Conservation (phyloP, 2,329 filamentous ascomycete species). For the Colletotrichum lini region DNA sequence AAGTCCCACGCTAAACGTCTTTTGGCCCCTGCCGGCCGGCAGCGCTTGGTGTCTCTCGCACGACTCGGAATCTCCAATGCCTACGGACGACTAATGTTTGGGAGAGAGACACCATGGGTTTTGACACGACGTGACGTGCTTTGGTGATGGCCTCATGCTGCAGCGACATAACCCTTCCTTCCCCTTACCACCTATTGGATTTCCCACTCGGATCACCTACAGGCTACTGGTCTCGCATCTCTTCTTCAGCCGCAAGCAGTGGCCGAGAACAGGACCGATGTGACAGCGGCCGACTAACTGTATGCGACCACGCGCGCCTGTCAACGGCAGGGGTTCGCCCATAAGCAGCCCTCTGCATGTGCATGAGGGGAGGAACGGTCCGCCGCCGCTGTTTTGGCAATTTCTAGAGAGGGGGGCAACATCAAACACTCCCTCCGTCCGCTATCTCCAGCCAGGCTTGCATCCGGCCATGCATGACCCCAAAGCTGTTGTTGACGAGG, state of each 20-base stretch:
- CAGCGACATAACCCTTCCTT: not conserved
- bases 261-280: not conserved
- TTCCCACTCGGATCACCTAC: not conserved
- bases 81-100: not conserved
- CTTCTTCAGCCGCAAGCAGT: slow-evolving; percentile 1
- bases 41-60: not conserved
- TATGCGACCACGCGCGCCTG: slow-evolving; percentile 22
- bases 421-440: not conserved
- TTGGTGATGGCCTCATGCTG: not conserved
- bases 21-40: slow-evolving; percentile 10
- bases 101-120: not conserved
- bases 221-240: not conserved
- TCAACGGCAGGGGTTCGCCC: slow-evolving; percentile 29
- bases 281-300: slow-evolving; percentile 13
- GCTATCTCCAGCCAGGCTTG: not conserved
- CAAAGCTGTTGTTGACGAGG: not conserved
- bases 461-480: not conserved
- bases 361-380: slow-evolving; percentile 37
- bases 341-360: slow-evolving; percentile 37
- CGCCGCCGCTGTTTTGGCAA: slow-evolving; percentile 19
- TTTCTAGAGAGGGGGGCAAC: not conserved
- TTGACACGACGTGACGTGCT: not conserved
- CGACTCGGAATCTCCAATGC: not conserved
- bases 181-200: not conserved
- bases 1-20: slow-evolving; percentile 3